These are phyloP conservation scores for Pseudocercospora fuligena DNA, from an alignment of 2,329 filamentous ascomycete genomes.

Conservation along the genomic window DNA sequence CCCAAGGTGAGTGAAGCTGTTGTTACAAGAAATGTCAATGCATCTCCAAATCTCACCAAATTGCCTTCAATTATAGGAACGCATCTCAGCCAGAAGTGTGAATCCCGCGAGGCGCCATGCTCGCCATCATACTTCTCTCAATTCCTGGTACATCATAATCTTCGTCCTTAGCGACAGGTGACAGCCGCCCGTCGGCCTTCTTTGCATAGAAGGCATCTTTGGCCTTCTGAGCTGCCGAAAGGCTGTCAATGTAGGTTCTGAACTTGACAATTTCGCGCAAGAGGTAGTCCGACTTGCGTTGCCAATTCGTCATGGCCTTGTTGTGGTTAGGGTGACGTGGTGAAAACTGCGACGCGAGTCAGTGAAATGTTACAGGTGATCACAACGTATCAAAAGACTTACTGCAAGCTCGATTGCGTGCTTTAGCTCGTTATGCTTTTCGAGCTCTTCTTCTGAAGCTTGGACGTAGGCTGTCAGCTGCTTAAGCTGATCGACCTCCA, in stretches of 20 bases:
- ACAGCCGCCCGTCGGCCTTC: constrained; percentile 29
- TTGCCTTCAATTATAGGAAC: constrained; percentile 4
- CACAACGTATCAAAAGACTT: constrained; percentile 41
- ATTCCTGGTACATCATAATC: constrained; percentile 23
- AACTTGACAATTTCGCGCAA: constrained; percentile 96
- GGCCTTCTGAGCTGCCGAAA: constrained; percentile 71
- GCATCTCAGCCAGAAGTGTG: constrained; percentile 30
- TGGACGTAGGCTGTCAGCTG: constrained; percentile 79
- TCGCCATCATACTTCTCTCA: constrained; percentile 18
- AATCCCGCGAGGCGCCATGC: constrained; percentile 24
- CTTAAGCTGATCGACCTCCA: constrained; percentile 80
- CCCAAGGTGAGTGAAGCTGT: constrained; percentile 3
- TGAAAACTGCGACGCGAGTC: constrained; percentile 64
- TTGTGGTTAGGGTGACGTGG: constrained; percentile 78
- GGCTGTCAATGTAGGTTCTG: constrained; percentile 86
- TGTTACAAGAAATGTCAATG: constrained; percentile 8
- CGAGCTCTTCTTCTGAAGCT: constrained; percentile 82
- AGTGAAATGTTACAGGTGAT: constrained; percentile 7
- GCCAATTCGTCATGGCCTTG: constrained; percentile 95
- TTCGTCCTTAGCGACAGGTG: constrained; percentile 27
- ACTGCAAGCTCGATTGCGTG: constrained; percentile 82
- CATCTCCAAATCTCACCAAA: constrained; percentile 7
- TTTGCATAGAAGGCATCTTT: constrained; percentile 66
- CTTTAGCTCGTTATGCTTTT: constrained; percentile 85
- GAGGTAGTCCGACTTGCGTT: constrained; percentile 90